Base-by-base conservation (phyloP, 192 early-diverging fungal genomes). In the Coemansia guatemalensis region DNA sequence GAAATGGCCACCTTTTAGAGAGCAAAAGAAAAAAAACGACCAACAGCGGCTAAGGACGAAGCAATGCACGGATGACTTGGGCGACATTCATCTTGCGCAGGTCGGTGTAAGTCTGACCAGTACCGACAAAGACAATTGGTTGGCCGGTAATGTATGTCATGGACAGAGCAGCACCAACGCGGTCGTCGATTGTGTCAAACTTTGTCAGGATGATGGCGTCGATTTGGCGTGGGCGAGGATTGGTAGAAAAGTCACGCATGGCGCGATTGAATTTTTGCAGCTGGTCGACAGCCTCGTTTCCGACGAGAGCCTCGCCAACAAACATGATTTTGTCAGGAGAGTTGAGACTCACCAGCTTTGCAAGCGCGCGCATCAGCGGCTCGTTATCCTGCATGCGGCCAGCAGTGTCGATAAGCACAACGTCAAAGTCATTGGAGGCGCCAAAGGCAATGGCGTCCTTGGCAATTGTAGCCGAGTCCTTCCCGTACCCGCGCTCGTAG, bases 321-420 rank as follows among this genome's bases (percentile, higher is more conserved):
- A 98, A 98, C 53, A 98, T 82, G 60, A 98, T 94, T 79, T 98
- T 98, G 81, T 98, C 94, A 0, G 96, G 94, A 41, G 87, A 84
- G 72, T 98, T 98, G 26, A 89, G 85, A 22, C 91, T 85, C 11
- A 96, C 94, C 24, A 98, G 82, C 84, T 98, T 98, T 24, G 96
- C 89, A 57, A 98, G 82, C 0, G 96, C 92, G 17, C 96, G 86
- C 96, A 98, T 98, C 67, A 98, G 71, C 8, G 96, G 96, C 78
- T 96, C 96, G 63, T 98, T 98, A 68, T 98, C 96, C 73, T 98
- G 96, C 96, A 98, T 98, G 39, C 96, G 87, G 2, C 96, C 96
- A 5, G 96, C 96, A 4, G 96, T 98, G 68, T 98, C 96, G 30
- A 98, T 90, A 23, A 98, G 79, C 12, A 96, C 94, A 6, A 95